These are phyloP conservation scores for Sporodiniella umbellata DNA, from an alignment of 371 early-diverging fungal genomes.

Conservation along the genomic window DNA sequence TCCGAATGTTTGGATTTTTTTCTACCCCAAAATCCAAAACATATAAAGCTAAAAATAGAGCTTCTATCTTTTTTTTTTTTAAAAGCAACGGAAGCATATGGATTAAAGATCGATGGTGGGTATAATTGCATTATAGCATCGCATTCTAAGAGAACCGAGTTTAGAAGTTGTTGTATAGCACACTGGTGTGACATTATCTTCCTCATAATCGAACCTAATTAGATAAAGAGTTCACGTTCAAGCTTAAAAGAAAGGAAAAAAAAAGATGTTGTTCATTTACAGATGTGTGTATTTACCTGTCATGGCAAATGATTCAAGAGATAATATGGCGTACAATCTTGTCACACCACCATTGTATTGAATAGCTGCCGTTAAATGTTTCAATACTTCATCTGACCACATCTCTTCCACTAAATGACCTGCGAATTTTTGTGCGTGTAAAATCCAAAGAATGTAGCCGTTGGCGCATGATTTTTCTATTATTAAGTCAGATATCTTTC, in stretches of 20 bases:
- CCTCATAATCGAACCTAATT: conserved; percentile 25
- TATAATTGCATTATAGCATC: background rate
- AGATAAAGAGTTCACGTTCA: too few species aligned
- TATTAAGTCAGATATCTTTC: background rate
- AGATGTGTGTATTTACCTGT: conserved; percentile 25
- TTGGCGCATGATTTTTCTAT: conserved; percentile 78
- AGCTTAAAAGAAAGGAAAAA: background rate
- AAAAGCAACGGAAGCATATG: background rate
- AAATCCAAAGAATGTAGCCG: conserved; percentile 70
- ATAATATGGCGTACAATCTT: conserved; percentile 28
- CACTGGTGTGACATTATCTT: conserved; percentile 7
- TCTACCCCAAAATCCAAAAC: too few species aligned
- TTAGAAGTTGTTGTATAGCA: conserved; percentile 2
- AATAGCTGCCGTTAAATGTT: conserved; percentile 16
- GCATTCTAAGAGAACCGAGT: background rate
- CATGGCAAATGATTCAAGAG: conserved; percentile 42
- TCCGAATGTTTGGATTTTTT: too few species aligned
- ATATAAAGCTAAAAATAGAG: too few species aligned
- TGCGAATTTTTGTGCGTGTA: conserved; percentile 39
- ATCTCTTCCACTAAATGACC: conserved; percentile 32
- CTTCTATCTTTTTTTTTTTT: too few species aligned
- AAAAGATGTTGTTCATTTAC: background rate
- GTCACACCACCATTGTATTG: background rate
- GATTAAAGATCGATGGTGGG: background rate
- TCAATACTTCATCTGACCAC: conserved; percentile 31